phyloP scores from a whole-genome alignment of 176 grass and related monocot genomes.

The Pontederia crassipes region DNA sequence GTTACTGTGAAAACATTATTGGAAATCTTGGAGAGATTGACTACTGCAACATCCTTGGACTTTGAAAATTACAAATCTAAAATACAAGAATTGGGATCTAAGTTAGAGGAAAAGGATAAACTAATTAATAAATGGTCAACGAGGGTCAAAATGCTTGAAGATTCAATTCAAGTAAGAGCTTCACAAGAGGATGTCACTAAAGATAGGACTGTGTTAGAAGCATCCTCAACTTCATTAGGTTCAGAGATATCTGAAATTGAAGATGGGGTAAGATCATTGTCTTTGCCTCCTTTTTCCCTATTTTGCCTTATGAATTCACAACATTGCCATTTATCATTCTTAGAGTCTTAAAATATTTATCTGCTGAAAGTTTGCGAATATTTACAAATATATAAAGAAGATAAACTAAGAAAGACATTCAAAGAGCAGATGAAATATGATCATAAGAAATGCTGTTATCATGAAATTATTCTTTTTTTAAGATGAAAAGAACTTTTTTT shows the following conservation, averaged over 20 bases:
- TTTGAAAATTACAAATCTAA: constrained; percentile 62
- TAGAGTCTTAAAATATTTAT: background rate
- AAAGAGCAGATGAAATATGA: too few relatives aligned
- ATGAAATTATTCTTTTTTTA: too few relatives aligned
- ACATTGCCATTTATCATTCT: background rate
- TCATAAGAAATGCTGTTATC: too few relatives aligned
- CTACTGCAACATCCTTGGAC: constrained; percentile 42
- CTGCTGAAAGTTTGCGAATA: too few relatives aligned
- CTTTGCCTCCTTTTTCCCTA: constrained; percentile 10
- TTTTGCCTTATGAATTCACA: background rate
- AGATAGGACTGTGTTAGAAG: constrained; percentile 61
- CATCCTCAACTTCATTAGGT: constrained; percentile 54
- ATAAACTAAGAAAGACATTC: too few relatives aligned
- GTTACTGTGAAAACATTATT: constrained; percentile 39
- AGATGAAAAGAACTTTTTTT: too few relatives aligned
- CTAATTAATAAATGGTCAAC: constrained; percentile 50
- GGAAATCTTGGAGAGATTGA: constrained; percentile 75
- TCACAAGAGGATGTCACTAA: constrained; percentile 44
- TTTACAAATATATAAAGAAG: too few relatives aligned
- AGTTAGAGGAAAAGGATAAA: constrained; percentile 68
- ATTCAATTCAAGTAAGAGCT: constrained; percentile 45
- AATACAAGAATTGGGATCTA: constrained; percentile 70
- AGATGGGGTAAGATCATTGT: constrained; percentile 53
- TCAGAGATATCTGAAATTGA: constrained; percentile 73
- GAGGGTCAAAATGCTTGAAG: constrained; percentile 69